Percentiles rank a stretch among this genome's conserved stretches.
These are phyloP conservation scores for Cercospora sp. DNA, from an alignment of 2,329 filamentous ascomycete genomes.

Conservation along the genomic window DNA sequence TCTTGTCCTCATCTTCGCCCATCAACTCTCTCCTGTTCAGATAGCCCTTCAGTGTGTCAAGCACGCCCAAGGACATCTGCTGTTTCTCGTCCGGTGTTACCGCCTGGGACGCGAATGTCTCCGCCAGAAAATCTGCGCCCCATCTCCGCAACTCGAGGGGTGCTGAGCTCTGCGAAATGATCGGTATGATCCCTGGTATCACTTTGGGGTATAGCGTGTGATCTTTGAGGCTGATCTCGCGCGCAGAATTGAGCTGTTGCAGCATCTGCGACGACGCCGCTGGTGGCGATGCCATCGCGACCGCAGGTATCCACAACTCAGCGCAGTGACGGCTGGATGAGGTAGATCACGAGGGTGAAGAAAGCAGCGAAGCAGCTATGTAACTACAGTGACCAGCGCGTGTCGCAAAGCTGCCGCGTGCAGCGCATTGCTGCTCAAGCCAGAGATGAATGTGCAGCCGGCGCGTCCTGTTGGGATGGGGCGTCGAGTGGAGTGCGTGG, in stretches of 20 bases:
- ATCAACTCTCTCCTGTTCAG: conserved; percentile 54
- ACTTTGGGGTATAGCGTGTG: conserved; percentile 87
- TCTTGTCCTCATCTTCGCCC: conserved; percentile 64
- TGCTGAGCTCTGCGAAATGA: conserved; percentile 69
- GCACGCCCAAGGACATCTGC: conserved; percentile 65
- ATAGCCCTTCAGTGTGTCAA: conserved; percentile 67
- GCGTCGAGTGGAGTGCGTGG: neutral
- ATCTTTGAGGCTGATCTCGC: conserved; percentile 84
- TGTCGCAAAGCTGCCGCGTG: conserved; percentile 12
- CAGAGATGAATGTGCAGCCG: conserved; percentile 1
- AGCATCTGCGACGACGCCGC: conserved; percentile 64
- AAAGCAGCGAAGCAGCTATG: conserved; percentile 31
- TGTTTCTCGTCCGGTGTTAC: conserved; percentile 76
- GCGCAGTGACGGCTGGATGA: conserved; percentile 15
- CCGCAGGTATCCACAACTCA: conserved; percentile 11
- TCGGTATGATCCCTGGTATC: conserved; percentile 87
- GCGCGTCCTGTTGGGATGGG: neutral
- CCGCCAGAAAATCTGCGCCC: conserved; percentile 93
- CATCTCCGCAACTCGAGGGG: conserved; percentile 84
- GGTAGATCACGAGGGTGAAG: conserved; percentile 28
- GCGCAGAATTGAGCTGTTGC: conserved; percentile 83
- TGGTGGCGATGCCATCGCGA: conserved; percentile 30
- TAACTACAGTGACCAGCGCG: conserved; percentile 27
- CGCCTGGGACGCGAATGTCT: conserved; percentile 92
- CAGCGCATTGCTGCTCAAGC: conserved; percentile 19